A percentile compares a stretch with the other conserved stretches of the same genome.
phyloP scores from a whole-genome alignment of 345 rosid genomes.

The Schrenkiella parvula region DNA sequence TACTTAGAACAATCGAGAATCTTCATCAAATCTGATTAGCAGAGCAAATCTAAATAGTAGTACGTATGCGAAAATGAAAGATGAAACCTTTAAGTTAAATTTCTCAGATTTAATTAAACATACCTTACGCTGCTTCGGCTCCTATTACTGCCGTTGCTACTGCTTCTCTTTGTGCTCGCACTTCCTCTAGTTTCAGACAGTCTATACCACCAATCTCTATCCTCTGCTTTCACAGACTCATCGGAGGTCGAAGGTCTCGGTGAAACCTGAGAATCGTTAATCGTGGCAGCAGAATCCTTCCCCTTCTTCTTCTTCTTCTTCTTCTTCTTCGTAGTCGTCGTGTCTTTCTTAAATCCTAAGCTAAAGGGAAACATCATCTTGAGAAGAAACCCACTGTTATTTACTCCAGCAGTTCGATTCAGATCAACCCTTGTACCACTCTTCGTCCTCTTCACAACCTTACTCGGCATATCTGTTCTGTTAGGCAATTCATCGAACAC shows the following conservation, averaged over 20 bases:
- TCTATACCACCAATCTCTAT: conserved; percentile 70
- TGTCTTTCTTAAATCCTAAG: conserved; percentile 38
- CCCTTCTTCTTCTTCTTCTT: conserved; percentile 32
- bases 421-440: conserved; percentile 23
- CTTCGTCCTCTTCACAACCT: conserved; percentile 19
- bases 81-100: neutral
- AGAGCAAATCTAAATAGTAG: neutral
- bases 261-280: conserved; percentile 34
- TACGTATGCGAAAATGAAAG: neutral
- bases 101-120: neutral
- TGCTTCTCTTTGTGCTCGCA: conserved; percentile 48
- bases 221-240: conserved; percentile 37
- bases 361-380: conserved; percentile 67
- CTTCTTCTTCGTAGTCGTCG: too few species aligned
- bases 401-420: conserved; percentile 42
- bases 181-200: conserved; percentile 33
- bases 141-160: conserved; percentile 37
- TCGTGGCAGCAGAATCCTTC: neutral
- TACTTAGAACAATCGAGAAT: neutral
- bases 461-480: conserved; percentile 4
- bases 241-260: conserved; percentile 46
- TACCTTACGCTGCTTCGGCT: conserved; percentile 41
- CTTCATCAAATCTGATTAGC: neutral
- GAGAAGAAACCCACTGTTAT: conserved; percentile 58
- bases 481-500: conserved; percentile 15